These are phyloP conservation scores for Peronosclerospora sorghi DNA, from an alignment of 352 stramenopile species.

Conservation along the genomic window DNA sequence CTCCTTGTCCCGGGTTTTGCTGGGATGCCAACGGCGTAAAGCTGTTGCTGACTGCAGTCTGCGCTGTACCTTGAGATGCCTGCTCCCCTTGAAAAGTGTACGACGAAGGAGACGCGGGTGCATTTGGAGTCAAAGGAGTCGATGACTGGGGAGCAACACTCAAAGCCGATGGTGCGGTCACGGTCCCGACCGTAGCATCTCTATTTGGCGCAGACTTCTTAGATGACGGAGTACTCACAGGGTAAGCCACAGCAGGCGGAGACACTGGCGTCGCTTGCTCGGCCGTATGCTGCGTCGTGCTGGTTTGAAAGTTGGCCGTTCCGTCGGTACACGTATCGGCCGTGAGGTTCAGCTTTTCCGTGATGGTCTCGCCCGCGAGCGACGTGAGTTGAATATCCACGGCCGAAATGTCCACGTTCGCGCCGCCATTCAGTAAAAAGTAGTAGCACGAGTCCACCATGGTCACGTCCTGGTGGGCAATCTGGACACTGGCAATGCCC, in stretches of 20 bases:
- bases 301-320: slow-evolving; percentile 14
- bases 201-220: neutral
- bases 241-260: slow-evolving; percentile 4
- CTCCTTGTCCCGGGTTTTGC: no score
- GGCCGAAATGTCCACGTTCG: slow-evolving; percentile 19
- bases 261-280: slow-evolving; percentile 7
- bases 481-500: slow-evolving; percentile 25
- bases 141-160: neutral
- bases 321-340: slow-evolving; percentile 30
- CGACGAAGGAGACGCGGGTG: neutral
- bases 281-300: slow-evolving; percentile 6
- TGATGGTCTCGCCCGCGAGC: slow-evolving; percentile 35
- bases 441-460: slow-evolving; percentile 67
- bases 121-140: neutral
- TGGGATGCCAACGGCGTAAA: no score
- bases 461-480: slow-evolving; percentile 42
- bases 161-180: neutral
- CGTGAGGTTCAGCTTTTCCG: slow-evolving; percentile 35
- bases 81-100: slow-evolving; percentile 1
- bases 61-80: neutral
- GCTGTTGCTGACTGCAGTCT: no score
- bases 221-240: neutral
- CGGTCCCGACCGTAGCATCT: no score
- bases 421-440: slow-evolving; percentile 32
- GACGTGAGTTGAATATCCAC: slow-evolving; percentile 42